Evolutionary conservation across 129 eudicot species (phyloP), one percentile per base, ranked within the genome.

Genomic region (Rutidosis leptorrhynchoides): DNA sequence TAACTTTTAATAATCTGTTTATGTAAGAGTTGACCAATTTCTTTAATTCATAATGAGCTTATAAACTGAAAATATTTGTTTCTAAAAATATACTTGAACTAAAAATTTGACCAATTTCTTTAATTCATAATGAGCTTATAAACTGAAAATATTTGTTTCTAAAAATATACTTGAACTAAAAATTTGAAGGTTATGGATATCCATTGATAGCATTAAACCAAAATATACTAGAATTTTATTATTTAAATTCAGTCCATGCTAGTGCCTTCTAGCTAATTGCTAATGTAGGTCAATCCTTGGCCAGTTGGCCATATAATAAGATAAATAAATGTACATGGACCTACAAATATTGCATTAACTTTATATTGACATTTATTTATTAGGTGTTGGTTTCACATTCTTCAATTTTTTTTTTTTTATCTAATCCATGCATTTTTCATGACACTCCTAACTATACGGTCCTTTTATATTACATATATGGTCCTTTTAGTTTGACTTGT

Each of bases 321-420:
- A 17, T 57, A n/a, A 12, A 17, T 57, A n/a, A 12, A 57, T 28
- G 14, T 71, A 20, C 56, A 54, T 64, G 71, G 78, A 64, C 71
- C 78, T 45, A 52, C 23, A 64, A 26, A 6, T 25, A 35, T 28
- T 25, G 64, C 56, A 32, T 27, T 62, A 42, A 46, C 53, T 62
- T 27, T 24, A 23, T 35, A 15, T 73, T 54, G 57, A 26, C 64
- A 63, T 10, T 73, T 73, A 64, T 73, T 64, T 73, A 64, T 73
- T 64, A 32, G 64, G 46, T 56, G 17, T 40, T 55, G 49, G 71
- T 54, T 64, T 15, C 58, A 54, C 72, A 73, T 55, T 73, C 49
- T 64, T 43, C 25, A 54, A 52, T 64, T 3, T 53, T 63, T 64
- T 3, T 53, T 25, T 72, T 33, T 23, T 11, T 51, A 11, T 11